phyloP scores from a whole-genome alignment of 257 asterid species.

The Rubia yunnanensis region DNA sequence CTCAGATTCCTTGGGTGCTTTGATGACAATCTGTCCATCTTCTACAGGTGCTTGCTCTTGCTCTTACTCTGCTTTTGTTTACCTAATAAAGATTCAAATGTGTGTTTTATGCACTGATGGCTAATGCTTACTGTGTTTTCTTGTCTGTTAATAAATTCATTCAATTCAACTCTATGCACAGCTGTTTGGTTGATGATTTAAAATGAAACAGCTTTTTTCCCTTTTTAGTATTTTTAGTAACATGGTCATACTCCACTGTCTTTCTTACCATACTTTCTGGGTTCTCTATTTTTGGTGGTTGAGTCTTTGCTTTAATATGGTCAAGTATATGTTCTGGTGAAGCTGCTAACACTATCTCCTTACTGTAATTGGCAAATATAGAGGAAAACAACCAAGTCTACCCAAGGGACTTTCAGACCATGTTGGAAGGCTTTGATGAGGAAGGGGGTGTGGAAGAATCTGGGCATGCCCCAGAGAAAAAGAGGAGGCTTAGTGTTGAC shows the following conservation, averaged over 20 bases:
- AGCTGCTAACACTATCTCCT: not conserved
- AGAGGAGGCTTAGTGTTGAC: conserved; percentile 56
- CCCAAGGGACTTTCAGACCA: conserved; percentile 57
- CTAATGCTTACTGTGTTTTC: conserved; percentile 28
- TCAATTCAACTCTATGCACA: conserved; percentile 8
- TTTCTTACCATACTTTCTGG: conserved; percentile 8
- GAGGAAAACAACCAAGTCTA: conserved; percentile 49
- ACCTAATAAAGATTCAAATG: conserved; percentile 23
- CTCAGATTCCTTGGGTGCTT: conserved; percentile 74
- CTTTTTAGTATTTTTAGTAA: conserved; percentile 29
- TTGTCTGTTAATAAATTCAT: conserved; percentile 24
- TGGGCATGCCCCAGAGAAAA: conserved; percentile 55
- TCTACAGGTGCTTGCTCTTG: conserved; percentile 57
- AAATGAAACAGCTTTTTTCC: conserved; percentile 14
- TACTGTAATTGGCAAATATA: conserved; percentile 12
- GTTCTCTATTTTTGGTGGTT: conserved; percentile 12
- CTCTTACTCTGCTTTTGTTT: conserved; percentile 10
- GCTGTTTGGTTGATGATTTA: conserved; percentile 5
- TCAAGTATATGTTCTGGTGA: not conserved
- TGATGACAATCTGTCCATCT: conserved; percentile 84
- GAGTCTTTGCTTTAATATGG: conserved; percentile 2
- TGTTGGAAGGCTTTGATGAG: conserved; percentile 71
- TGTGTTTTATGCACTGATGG: not conserved
- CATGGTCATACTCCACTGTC: conserved; percentile 11
- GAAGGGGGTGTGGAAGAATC: conserved; percentile 65